A percentile compares a stretch with the other conserved stretches of the same genome.
phyloP scores from a whole-genome alignment of 2,329 filamentous ascomycete species.

The Arthrobotrys sphaeroides region DNA sequence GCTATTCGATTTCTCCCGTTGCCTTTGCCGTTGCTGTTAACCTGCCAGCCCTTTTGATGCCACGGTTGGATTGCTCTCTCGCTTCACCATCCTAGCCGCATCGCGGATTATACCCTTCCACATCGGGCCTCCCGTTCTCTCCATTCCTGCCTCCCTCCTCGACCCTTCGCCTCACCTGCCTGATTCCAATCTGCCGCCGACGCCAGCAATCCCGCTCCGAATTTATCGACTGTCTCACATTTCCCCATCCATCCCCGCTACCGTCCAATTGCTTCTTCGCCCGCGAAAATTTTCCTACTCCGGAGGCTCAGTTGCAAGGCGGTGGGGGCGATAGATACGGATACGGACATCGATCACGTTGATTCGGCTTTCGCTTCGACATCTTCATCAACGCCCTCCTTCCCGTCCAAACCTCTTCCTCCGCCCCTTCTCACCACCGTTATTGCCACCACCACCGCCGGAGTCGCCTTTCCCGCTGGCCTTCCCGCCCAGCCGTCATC shows the following conservation, averaged over 20 bases:
- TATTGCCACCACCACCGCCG: not conserved
- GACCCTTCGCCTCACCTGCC: not conserved
- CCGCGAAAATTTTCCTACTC: constrained; percentile 29
- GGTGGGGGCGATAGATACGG: constrained; percentile 32
- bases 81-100: constrained; percentile 6
- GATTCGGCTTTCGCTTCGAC: constrained; percentile 49
- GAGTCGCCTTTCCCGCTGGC: not conserved
- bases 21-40: not conserved
- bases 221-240: not conserved
- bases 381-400: constrained; percentile 21
- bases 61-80: not conserved
- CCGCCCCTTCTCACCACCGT: constrained; percentile 18
- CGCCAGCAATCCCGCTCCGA: not conserved
- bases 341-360: constrained; percentile 51
- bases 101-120: not conserved
- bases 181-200: not conserved
- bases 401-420: constrained; percentile 1
- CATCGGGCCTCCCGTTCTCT: not conserved
- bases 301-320: constrained; percentile 27
- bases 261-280: not conserved
- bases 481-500: constrained; percentile 7
- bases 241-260: not conserved
- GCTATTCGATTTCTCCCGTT: not conserved
- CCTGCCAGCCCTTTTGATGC: not conserved
- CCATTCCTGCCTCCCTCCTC: not conserved